These are phyloP conservation scores for Neonectria punicea DNA, from an alignment of 2,329 filamentous ascomycete species.

Conservation along the genomic window DNA sequence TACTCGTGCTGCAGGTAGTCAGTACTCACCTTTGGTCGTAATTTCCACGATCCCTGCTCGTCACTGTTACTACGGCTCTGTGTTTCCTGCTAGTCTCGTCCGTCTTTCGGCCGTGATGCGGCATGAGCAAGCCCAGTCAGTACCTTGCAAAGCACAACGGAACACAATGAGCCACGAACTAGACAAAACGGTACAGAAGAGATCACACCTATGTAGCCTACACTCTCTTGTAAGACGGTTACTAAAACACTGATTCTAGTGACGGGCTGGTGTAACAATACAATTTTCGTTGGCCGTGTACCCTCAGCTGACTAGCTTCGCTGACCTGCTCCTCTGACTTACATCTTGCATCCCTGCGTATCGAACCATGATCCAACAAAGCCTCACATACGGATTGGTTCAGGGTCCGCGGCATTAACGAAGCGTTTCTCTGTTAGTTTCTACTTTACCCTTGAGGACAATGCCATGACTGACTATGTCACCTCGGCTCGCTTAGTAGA, in stretches of 20 bases:
- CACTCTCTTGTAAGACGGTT: no score
- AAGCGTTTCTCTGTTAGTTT: not conserved
- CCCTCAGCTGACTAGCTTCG: not conserved
- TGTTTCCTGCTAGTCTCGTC: not conserved
- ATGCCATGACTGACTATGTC: not conserved
- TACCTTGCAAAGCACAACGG: not conserved
- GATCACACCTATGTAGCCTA: no score
- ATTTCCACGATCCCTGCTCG: fast-evolving
- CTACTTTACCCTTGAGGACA: not conserved
- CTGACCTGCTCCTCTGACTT: not conserved
- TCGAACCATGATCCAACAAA: constrained; percentile 9
- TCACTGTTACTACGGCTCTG: not conserved
- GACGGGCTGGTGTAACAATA: not conserved
- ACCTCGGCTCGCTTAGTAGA: constrained; percentile 8
- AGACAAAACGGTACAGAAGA: no score
- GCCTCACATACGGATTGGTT: not conserved
- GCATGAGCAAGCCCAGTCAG: not conserved
- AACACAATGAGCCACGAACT: not conserved
- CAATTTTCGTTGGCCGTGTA: not conserved
- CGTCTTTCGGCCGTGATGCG: not conserved
- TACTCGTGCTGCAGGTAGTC: not conserved
- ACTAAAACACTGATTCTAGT: no score
- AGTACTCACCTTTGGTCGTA: not conserved
- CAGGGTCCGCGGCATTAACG: not conserved
- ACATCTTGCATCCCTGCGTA: constrained; percentile 18